These are phyloP conservation scores for Trichosporon asahii DNA, from an alignment of 1,284 basidiomycete genomes.

Conservation along the genomic window DNA sequence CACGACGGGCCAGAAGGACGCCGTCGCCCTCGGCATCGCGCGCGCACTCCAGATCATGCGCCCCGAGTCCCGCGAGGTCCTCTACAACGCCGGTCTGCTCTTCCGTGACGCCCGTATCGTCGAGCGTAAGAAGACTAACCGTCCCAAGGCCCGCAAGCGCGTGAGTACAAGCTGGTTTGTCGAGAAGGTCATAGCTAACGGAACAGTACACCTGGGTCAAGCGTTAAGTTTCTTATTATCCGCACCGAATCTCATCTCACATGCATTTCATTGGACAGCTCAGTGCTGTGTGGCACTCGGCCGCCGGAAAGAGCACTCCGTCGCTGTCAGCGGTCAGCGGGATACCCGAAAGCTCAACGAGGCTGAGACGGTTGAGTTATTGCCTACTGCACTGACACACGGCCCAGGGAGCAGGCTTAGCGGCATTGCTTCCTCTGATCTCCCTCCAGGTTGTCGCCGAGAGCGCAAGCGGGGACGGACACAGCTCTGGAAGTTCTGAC, in stretches of 20 bases:
- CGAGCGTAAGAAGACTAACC: constrained; percentile 93
- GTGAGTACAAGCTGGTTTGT: constrained; percentile 57
- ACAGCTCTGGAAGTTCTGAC: no score
- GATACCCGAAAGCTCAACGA: no score
- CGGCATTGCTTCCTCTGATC: no score
- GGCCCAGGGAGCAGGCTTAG: no score
- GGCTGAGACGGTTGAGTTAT: no score
- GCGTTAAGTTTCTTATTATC: constrained; percentile 58
- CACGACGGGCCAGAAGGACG: constrained; percentile 84
- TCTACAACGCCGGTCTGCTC: constrained; percentile 78
- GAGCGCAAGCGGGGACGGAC: no score
- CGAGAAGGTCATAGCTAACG: constrained; percentile 14
- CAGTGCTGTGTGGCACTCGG: no score
- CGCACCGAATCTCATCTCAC: constrained; percentile 9
- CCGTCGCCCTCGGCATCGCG: constrained; percentile 76
- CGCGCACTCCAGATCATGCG: constrained; percentile 73
- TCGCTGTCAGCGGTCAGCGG: no score
- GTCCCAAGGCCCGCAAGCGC: constrained; percentile 85
- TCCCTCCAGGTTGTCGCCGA: no score
- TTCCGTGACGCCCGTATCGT: constrained; percentile 94
- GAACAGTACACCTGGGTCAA: constrained; percentile 88
- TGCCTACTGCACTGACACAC: no score
- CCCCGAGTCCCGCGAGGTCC: constrained; percentile 62
- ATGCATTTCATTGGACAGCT: constrained; percentile 8
- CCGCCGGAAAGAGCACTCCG: no score